Base-by-base conservation (phyloP, 148 eudicot species). In the Diospyros lotus region DNA sequence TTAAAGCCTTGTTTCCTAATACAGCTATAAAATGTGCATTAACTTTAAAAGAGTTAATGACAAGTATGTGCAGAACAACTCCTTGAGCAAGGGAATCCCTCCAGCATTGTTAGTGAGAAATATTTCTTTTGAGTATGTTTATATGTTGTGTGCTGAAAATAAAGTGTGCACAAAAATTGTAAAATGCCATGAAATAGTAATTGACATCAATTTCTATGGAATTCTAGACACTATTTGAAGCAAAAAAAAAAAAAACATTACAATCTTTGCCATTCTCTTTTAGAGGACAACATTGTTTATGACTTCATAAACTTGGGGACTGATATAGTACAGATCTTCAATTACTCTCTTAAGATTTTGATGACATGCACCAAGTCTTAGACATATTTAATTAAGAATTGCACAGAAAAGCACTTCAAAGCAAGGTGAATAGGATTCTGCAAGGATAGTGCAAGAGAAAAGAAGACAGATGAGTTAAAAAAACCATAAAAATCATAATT, bases 1-100 rank as follows among this genome's bases (percentile, higher is more conserved):
- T 44, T 52, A 51, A 76, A 18, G 69, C 74, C 38, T 52, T 48
- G 51, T 52, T 73, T 41, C 77, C 44, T 74, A 17, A 40, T 6
- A 38, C 28, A 69, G 18, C 17, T 42, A 42, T 13, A 14, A 52
- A 74, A 13, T 54, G 42, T 15, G 66, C 59, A 42, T 45, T 72
- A 67, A 74, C 42, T 62, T 54, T 74, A 28, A 28, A 63, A 51
- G 50, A 9, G 39, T 42, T n/a, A n/a, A 66, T 66, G n/a, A 67
- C 88, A 95, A 97, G 84, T 83, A 90, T 83, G 80, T 95, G 56
- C 91, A 95, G 88, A 95, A 95, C 87, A 95, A 95, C 86, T 81
- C 74, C 69, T 85, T 95, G 76, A 87, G 83, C 54, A 96, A 96
- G 68, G 81, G 82, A 73, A 92, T 95, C 78, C 99, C 94, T 69